phyloP scores from a whole-genome alignment of 1,139 yeast species.

The Candida sanyaensis region DNA sequence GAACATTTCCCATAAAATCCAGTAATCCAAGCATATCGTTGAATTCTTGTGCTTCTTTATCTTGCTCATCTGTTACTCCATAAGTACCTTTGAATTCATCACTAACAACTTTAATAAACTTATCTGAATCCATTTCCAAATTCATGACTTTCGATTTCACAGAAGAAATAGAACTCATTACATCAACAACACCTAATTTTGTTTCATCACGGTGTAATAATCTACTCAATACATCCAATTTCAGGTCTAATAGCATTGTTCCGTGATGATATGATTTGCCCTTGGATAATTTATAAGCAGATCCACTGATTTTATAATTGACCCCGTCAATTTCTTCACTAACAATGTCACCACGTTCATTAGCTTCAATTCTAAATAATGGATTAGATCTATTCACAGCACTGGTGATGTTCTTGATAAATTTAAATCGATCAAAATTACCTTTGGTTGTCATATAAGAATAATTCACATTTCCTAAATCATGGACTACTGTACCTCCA shows the following conservation, averaged over 20 bases:
- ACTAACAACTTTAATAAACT: constrained; percentile 50
- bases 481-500: constrained; percentile 98
- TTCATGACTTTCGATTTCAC: constrained; percentile 79
- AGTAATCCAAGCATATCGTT: constrained; percentile 38
- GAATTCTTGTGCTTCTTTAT: constrained; percentile 18
- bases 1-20: constrained; percentile 28
- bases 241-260: constrained; percentile 80
- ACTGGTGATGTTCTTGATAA: constrained; percentile 54
- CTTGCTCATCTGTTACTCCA: constrained; percentile 20
- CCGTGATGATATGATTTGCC: constrained; percentile 95
- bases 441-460: constrained; percentile 74
- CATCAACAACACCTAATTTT: constrained; percentile 49
- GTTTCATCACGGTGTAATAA: constrained; percentile 52
- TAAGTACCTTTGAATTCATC: constrained; percentile 44
- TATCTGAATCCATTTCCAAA: constrained; percentile 44
- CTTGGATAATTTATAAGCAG: constrained; percentile 82
- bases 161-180: constrained; percentile 67
- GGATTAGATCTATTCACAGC: constrained; percentile 42
- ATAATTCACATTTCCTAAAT: constrained; percentile 86
- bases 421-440: constrained; percentile 64
- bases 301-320: constrained; percentile 74
- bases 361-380: constrained; percentile 41
- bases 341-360: constrained; percentile 79
- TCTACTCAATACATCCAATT: constrained; percentile 56
- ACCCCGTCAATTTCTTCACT: constrained; percentile 29